Percentiles rank a stretch among this genome's conserved stretches.
These are phyloP conservation scores for Cryptosporidium viatorum DNA, from an alignment of 169 alveolate species.

Conservation along the genomic window DNA sequence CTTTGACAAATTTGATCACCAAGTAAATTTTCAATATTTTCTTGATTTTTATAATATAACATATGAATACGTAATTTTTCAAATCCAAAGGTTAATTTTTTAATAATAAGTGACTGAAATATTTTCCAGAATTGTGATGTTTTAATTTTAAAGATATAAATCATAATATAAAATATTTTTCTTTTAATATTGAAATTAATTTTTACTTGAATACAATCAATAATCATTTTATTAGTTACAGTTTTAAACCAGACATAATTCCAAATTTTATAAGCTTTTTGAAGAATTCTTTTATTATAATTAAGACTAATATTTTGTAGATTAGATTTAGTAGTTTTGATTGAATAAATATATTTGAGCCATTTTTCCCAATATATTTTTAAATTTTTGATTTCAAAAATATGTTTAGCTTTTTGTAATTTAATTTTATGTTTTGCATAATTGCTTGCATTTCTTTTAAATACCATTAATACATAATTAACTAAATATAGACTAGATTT, in stretches of 20 bases:
- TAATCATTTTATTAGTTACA: constrained; percentile 47
- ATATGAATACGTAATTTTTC: not conserved
- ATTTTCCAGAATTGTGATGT: constrained; percentile 34
- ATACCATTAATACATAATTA: constrained; percentile 12
- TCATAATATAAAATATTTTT: not conserved
- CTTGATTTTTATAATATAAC: constrained; percentile 1
- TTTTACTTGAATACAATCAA: constrained; percentile 22
- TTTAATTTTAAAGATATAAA: not conserved
- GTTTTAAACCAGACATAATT: constrained; percentile 38
- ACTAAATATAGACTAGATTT: not conserved
- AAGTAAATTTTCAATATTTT: not conserved
- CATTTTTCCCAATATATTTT: constrained; percentile 9
- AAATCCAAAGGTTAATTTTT: not conserved
- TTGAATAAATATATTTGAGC: not conserved
- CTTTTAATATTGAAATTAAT: constrained; percentile 13
- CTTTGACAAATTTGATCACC: not conserved
- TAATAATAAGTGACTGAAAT: not conserved
- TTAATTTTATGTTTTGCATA: constrained; percentile 10
- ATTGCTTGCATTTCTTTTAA: not conserved
- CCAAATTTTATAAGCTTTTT: constrained; percentile 29
- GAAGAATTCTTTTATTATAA: not conserved
- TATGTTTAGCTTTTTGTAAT: not conserved
- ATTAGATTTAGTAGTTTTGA: not conserved
- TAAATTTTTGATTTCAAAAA: not conserved
- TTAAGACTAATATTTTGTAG: not conserved